A percentile compares a stretch with the other conserved stretches of the same genome.
These are phyloP conservation scores for Orychophragmus violaceus DNA, from an alignment of 345 rosid species.

Conservation along the genomic window DNA sequence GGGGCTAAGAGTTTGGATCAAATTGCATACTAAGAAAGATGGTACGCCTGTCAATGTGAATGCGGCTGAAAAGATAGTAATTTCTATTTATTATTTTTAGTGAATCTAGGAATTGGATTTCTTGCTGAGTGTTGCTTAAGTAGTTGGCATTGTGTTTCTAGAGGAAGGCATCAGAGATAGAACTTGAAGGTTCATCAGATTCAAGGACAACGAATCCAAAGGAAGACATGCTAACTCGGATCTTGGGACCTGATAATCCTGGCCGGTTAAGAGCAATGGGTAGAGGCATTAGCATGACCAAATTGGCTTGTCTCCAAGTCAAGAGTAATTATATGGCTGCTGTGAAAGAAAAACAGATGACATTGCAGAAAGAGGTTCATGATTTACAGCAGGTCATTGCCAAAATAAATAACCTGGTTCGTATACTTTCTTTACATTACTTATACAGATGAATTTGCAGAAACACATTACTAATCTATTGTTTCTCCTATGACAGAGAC, in stretches of 20 bases:
- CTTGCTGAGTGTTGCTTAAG: no score
- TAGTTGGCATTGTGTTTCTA: background rate
- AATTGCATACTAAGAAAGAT: background rate
- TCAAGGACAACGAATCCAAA: background rate
- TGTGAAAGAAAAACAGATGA: background rate
- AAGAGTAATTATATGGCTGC: background rate
- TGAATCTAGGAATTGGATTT: no score
- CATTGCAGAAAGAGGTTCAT: background rate
- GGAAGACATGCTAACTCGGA: background rate
- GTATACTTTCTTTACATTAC: background rate
- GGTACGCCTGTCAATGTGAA: background rate
- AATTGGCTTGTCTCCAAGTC: background rate
- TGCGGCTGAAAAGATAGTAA: background rate
- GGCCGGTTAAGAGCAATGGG: background rate
- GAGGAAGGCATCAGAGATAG: background rate
- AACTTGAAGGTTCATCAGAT: background rate
- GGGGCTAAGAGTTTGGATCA: background rate
- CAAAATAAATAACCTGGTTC: background rate
- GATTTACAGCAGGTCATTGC: background rate
- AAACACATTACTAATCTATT: background rate
- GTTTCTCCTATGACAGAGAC: background rate
- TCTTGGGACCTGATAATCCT: background rate
- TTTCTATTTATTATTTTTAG: no score
- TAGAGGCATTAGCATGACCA: background rate
- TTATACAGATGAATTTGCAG: background rate